Evolutionary conservation across 768 basidiomycete species (phyloP), one percentile per base, ranked within the genome.

Genomic region (Mycena vulgaris): DNA sequence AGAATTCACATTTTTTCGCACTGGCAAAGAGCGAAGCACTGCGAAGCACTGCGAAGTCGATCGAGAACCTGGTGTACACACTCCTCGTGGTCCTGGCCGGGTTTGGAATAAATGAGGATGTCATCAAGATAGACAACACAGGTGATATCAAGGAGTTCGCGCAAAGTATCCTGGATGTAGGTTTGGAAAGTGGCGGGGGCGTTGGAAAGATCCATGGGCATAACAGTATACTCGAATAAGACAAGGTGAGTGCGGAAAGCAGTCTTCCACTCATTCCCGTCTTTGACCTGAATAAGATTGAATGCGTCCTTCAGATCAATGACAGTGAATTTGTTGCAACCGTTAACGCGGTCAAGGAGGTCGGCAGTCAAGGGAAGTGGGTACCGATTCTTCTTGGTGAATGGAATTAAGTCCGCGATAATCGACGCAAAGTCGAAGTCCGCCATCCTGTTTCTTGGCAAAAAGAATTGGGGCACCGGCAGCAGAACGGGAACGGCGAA

Each of bases 231-330:
- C 59, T 61, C 59, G 33, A 61, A 61, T 35, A 48, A 51, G 48
- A 33, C 81, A 23, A 78, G 78, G 27, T 74, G 75, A 14, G 81
- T 84, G 6, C 74, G 61, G 72, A 88, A 86, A 0, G 81, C 82
- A 3, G 85, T 85, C 67, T 86, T 86, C 81, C 80, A 82, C 72
- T 85, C 78, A 51, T 56, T 37, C 35, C 55, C 55, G 37, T 56
- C 55, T 37, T 40, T 37, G 33, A 56, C n/a, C 4, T 37, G 55
- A 27, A 56, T 40, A 5, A 39, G 33, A 14, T 56, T 39, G 23
- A 39, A 56, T 17, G 78, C 77, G 21, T 40, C 33, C 27, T 30
- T 27, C 49, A 51, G 10, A 30, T 51, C 49, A 17, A 51, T 27
- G 8, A 30, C 28, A 8, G 49, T 51, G 49, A 51, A 51, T 27